phyloP scores from a whole-genome alignment of 148 eudicot species.

The Amaranthus cruentus region DNA sequence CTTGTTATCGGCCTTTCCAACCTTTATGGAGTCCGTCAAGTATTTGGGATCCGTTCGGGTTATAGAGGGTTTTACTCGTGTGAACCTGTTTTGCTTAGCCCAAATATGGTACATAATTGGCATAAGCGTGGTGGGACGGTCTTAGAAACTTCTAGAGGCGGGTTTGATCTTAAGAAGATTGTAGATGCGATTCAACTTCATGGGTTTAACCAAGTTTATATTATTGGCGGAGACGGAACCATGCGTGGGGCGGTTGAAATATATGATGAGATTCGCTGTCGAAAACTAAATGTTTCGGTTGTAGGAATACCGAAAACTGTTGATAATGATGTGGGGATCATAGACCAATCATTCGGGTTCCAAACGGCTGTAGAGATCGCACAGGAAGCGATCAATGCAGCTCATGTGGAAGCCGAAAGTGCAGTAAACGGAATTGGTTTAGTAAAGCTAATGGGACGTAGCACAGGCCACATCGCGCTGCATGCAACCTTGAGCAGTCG shows the following conservation, averaged over 20 bases:
- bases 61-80: conserved; percentile 56
- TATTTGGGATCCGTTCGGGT: conserved; percentile 49
- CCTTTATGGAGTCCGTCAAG: conserved; percentile 50
- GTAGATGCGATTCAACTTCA: conserved; percentile 48
- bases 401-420: conserved; percentile 71
- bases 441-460: conserved; percentile 82
- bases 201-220: conserved; percentile 64
- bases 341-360: conserved; percentile 71
- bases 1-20: conserved; percentile 77
- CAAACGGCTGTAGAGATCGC: conserved; percentile 80
- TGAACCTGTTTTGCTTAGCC: conserved; percentile 34
- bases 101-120: conserved; percentile 60
- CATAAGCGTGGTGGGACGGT: conserved; percentile 67
- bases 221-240: conserved; percentile 81
- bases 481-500: conserved; percentile 70
- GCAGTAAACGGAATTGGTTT: conserved; percentile 72
- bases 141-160: conserved; percentile 70
- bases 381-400: conserved; percentile 59
- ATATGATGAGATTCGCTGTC: conserved; percentile 47
- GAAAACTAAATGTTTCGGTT: conserved; percentile 41
- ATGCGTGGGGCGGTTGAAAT: conserved; percentile 69
- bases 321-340: conserved; percentile 70
- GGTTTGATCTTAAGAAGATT: conserved; percentile 55
- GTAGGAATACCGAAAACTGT: conserved; percentile 74
- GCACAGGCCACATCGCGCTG: conserved; percentile 78